Evolutionary conservation across 2,329 filamentous ascomycete genomes (phyloP).

Genomic region (Xylaria sp.): DNA sequence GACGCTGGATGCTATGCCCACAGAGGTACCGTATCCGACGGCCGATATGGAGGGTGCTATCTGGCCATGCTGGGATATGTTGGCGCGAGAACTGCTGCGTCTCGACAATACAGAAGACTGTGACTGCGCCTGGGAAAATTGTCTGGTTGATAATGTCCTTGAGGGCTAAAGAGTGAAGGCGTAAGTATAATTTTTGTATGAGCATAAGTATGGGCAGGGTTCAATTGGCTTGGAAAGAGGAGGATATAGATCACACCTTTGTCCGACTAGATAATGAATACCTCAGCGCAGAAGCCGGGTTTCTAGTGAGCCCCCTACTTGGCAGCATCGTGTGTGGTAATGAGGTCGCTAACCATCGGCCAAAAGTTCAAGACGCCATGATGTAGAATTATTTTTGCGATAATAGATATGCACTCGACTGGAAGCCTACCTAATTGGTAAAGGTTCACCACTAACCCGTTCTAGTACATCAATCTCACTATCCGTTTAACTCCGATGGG

Average conservation of each 20-base stretch:
- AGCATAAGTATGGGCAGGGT: background rate
- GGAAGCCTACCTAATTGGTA: background rate
- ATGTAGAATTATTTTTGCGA: slow-evolving; percentile 30
- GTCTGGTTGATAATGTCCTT: slow-evolving; percentile 37
- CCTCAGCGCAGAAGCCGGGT: slow-evolving; percentile 56
- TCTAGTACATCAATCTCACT: background rate
- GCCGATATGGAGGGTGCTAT: slow-evolving; percentile 26
- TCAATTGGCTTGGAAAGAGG: background rate
- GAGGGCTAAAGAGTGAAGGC: slow-evolving; percentile 37
- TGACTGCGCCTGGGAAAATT: slow-evolving; percentile 43
- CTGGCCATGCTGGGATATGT: slow-evolving; percentile 32
- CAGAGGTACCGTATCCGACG: slow-evolving; percentile 22
- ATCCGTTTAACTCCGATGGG: background rate
- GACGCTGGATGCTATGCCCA: slow-evolving; percentile 38
- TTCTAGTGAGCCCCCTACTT: slow-evolving; percentile 62
- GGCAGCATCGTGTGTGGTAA: slow-evolving; percentile 59
- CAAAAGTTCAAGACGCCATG: background rate
- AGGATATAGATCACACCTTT: slow-evolving; percentile 46
- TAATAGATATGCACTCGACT: slow-evolving; percentile 15
- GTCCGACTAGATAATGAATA: slow-evolving; percentile 41
- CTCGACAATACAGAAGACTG: slow-evolving; percentile 39
- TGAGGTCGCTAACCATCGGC: slow-evolving; percentile 4
- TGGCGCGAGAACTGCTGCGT: slow-evolving; percentile 37
- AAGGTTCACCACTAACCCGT: background rate
- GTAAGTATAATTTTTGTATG: background rate